Conservation (phyloP, 108 stramenopile genomes). For the Epipyxis sp. region DNA sequence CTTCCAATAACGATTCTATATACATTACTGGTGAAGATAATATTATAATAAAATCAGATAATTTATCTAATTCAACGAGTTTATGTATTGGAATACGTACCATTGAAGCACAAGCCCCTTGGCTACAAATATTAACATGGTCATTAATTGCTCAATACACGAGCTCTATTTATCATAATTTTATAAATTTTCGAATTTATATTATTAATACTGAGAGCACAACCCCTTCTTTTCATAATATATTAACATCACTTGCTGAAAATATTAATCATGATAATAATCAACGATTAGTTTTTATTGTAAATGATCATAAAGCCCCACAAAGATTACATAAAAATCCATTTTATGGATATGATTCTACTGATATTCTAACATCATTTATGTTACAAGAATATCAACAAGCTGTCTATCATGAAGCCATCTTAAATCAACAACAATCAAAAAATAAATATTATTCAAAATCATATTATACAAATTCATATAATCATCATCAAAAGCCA, state of each 20-base stretch:
- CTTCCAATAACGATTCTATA: too few species aligned
- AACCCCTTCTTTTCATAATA: not conserved
- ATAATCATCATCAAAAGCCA: not conserved
- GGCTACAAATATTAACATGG: not conserved
- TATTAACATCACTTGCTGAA: too few species aligned
- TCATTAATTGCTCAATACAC: not conserved
- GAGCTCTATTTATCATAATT: not conserved
- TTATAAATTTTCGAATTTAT: not conserved
- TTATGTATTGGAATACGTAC: not conserved
- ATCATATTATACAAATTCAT: not conserved
- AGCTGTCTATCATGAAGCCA: not conserved
- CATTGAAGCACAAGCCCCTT: not conserved
- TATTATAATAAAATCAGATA: too few species aligned
- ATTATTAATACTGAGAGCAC: not conserved
- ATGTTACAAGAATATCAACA: not conserved
- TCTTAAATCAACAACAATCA: too few species aligned
- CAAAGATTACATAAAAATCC: too few species aligned
- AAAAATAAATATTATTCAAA: too few species aligned
- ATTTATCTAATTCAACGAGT: too few species aligned
- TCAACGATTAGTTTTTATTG: too few species aligned
- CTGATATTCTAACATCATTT: not conserved
- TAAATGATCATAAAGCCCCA: too few species aligned
- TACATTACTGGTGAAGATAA: too few species aligned
- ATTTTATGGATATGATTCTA: constrained; percentile 27
- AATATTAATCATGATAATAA: too few species aligned